Percentiles rank a stretch among this genome's conserved stretches.
Conservation (phyloP, 1,284 basidiomycete genomes). For the Inonotus obliquus region DNA sequence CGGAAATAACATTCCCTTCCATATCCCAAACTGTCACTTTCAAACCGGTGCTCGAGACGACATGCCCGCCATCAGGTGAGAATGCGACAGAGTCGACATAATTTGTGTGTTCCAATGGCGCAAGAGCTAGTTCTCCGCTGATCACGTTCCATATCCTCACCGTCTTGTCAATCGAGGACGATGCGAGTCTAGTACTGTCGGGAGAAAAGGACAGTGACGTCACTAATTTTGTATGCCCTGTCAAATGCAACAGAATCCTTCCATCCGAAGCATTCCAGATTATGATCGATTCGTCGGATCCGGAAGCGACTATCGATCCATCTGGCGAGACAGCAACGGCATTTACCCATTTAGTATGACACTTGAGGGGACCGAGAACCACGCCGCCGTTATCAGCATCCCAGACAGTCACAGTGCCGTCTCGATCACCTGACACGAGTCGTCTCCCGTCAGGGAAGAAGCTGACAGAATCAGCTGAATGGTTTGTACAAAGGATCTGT, state of each 20-base stretch:
- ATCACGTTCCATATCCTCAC: slow-evolving; percentile 1
- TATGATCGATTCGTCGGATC: not conserved
- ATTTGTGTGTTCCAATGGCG: not conserved
- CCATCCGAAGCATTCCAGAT: slow-evolving; percentile 2
- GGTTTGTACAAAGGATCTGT: not conserved
- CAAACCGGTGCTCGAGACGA: not conserved
- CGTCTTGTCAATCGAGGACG: not conserved
- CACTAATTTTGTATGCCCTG: slow-evolving; percentile 16
- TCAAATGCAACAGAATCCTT: not conserved
- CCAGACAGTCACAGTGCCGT: not conserved
- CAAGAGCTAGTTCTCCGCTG: not conserved
- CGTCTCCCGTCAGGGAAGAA: not conserved
- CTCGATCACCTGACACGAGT: not conserved
- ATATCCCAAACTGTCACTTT: not conserved
- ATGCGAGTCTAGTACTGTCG: not conserved
- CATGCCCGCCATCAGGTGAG: not conserved
- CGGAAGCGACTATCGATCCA: not conserved
- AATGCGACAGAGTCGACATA: not conserved
- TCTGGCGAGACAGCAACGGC: not conserved
- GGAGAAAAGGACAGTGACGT: slow-evolving; percentile 19
- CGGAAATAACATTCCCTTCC: not conserved
- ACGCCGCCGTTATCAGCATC: not conserved
- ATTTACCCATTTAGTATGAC: not conserved
- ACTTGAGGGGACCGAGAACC: not conserved
- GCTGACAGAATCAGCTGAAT: not conserved